Percentiles rank a stretch among this genome's conserved stretches.
These are phyloP conservation scores for Phlyctochytrium planicorne DNA, from an alignment of 192 early-diverging fungal genomes.

Conservation along the genomic window DNA sequence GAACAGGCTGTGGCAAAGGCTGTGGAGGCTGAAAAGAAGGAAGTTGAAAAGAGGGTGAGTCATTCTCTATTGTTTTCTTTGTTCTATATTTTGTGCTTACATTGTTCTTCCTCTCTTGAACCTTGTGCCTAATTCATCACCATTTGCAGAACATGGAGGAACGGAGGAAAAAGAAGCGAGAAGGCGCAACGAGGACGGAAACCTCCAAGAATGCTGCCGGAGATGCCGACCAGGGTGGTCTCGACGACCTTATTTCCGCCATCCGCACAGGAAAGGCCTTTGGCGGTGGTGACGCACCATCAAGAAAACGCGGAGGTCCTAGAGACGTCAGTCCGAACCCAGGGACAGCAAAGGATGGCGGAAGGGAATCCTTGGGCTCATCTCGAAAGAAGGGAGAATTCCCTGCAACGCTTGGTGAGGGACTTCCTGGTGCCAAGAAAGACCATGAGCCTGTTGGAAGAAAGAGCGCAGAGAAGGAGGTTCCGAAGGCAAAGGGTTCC, in stretches of 20 bases:
- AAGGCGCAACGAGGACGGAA: conserved; percentile 14
- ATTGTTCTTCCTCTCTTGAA: background rate
- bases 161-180: conserved; percentile 39
- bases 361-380: too few relatives aligned
- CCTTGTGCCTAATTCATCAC: too few relatives aligned
- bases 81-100: background rate
- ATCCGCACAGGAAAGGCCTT: conserved; percentile 52
- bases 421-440: too few relatives aligned
- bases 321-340: too few relatives aligned
- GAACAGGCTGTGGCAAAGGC: conserved; percentile 41
- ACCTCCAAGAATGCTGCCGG: background rate
- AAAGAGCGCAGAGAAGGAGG: too few relatives aligned
- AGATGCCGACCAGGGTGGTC: conserved; percentile 35
- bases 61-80: background rate
- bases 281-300: conserved; percentile 14
- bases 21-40: conserved; percentile 41
- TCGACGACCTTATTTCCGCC: conserved; percentile 51
- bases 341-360: too few relatives aligned
- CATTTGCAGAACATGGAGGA: conserved; percentile 42
- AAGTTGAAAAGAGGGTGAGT: conserved; percentile 36
- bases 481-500: too few relatives aligned
- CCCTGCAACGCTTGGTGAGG: too few relatives aligned
- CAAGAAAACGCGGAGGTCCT: too few relatives aligned
- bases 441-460: too few relatives aligned
- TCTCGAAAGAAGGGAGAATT: too few relatives aligned